phyloP scores from a whole-genome alignment of 2,329 filamentous ascomycete species.

The Fusarium sp. region DNA sequence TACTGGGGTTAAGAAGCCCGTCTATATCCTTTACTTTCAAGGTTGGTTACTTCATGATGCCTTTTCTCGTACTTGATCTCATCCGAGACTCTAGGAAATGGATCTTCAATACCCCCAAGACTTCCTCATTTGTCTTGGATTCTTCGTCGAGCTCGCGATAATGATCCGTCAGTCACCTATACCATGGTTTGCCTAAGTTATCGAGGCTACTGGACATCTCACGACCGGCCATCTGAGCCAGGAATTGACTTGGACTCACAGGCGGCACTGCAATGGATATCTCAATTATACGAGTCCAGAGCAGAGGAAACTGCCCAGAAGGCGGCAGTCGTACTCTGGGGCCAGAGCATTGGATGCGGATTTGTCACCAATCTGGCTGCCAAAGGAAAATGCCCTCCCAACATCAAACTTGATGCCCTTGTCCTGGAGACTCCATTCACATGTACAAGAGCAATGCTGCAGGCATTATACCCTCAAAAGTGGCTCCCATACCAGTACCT shows the following conservation, averaged over 20 bases:
- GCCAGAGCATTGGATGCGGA: slow-evolving; percentile 81
- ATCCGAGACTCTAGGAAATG: slow-evolving; percentile 61
- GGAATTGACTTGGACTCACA: slow-evolving; percentile 77
- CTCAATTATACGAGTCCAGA: slow-evolving; percentile 51
- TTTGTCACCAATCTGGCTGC: slow-evolving; percentile 73
- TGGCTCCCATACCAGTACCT: slow-evolving; percentile 84
- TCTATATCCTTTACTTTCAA: slow-evolving; percentile 59
- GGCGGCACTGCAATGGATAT: slow-evolving; percentile 73
- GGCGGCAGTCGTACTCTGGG: slow-evolving; percentile 73
- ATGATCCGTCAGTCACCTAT: slow-evolving; percentile 52
- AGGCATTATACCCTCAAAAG: slow-evolving; percentile 79
- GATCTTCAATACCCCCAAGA: slow-evolving; percentile 68
- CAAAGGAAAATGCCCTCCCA: slow-evolving; percentile 49
- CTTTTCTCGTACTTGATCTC: background rate
- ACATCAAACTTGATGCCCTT: slow-evolving; percentile 60
- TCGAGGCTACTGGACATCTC: slow-evolving; percentile 83
- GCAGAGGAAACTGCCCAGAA: slow-evolving; percentile 28
- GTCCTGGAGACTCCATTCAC: slow-evolving; percentile 83
- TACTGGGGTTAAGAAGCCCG: slow-evolving; percentile 43
- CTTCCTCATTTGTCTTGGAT: slow-evolving; percentile 68
- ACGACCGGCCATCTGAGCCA: slow-evolving; percentile 75
- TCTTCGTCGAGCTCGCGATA: slow-evolving; percentile 58
- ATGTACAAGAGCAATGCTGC: slow-evolving; percentile 77
- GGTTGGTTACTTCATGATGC: slow-evolving; percentile 26
- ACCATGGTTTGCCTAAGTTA: slow-evolving; percentile 70